Evolutionary conservation across 139 green algal genomes (phyloP).

Genomic region (Chlamydomonas sp.): DNA sequence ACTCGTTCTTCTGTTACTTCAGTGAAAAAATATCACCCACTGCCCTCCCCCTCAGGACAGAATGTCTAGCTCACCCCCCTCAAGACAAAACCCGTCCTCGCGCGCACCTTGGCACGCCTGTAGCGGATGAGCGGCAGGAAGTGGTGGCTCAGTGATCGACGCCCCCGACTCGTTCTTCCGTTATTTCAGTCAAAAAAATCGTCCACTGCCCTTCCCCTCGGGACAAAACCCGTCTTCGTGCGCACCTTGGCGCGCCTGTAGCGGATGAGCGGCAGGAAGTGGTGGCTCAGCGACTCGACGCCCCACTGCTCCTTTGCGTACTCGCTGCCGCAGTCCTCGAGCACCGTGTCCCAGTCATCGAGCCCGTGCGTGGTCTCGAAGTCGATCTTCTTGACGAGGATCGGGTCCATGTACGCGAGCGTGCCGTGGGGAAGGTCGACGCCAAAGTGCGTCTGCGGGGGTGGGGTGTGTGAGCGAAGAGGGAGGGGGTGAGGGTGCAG

Average conservation of each 20-base stretch:
- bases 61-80: too few species aligned
- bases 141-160: conserved; percentile 52
- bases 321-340: conserved; percentile 40
- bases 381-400: conserved; percentile 60
- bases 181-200: conserved; percentile 1
- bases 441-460: conserved; percentile 41
- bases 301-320: conserved; percentile 52
- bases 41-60: background rate
- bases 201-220: background rate
- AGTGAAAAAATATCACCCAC: background rate
- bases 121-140: conserved; percentile 52
- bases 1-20: background rate
- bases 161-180: background rate
- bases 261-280: conserved; percentile 55
- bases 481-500: background rate
- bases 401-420: conserved; percentile 55
- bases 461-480: background rate
- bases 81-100: background rate
- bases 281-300: conserved; percentile 49
- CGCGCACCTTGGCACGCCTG: conserved; percentile 27
- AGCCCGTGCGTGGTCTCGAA: conserved; percentile 52
- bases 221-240: background rate
- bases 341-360: conserved; percentile 50
- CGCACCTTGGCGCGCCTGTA: conserved; percentile 36
- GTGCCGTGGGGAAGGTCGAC: conserved; percentile 48